phyloP scores from a whole-genome alignment of 2,329 filamentous ascomycete genomes.

The Diaporthe eres region DNA sequence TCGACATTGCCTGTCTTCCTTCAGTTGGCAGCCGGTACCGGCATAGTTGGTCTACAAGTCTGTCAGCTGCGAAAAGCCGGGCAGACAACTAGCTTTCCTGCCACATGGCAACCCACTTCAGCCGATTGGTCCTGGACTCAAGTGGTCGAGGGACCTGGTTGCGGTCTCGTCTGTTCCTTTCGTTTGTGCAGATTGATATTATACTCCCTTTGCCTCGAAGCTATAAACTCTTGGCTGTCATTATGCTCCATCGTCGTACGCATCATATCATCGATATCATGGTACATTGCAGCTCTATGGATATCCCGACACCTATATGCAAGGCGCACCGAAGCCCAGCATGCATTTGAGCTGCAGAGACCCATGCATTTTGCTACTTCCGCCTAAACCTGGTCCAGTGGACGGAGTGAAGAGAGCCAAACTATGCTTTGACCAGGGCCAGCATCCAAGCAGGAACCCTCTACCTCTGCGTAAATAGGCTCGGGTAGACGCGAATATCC shows the following conservation, averaged over 20 bases:
- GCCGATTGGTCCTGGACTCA: neutral
- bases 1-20: neutral
- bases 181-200: neutral
- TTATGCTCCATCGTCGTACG: neutral
- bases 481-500: constrained; percentile 12
- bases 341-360: constrained; percentile 20
- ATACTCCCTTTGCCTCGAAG: neutral
- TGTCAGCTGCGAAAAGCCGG: neutral
- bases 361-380: constrained; percentile 6
- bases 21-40: neutral
- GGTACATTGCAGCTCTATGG: constrained; percentile 1
- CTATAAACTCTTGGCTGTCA: neutral
- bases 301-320: neutral
- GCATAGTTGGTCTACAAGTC: neutral
- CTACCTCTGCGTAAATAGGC: constrained; percentile 5
- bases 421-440: constrained; percentile 28
- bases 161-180: neutral
- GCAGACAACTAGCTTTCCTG: neutral
- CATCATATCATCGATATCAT: constrained; percentile 3
- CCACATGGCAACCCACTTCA: neutral
- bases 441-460: neutral
- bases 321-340: constrained; percentile 1
- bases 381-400: constrained; percentile 31
- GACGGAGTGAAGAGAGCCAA: constrained; percentile 25
- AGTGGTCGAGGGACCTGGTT: neutral